A percentile compares a stretch with the other conserved stretches of the same genome.
These are phyloP conservation scores for Leishmania aethiopica DNA, from an alignment of 208 protist species.

Conservation along the genomic window DNA sequence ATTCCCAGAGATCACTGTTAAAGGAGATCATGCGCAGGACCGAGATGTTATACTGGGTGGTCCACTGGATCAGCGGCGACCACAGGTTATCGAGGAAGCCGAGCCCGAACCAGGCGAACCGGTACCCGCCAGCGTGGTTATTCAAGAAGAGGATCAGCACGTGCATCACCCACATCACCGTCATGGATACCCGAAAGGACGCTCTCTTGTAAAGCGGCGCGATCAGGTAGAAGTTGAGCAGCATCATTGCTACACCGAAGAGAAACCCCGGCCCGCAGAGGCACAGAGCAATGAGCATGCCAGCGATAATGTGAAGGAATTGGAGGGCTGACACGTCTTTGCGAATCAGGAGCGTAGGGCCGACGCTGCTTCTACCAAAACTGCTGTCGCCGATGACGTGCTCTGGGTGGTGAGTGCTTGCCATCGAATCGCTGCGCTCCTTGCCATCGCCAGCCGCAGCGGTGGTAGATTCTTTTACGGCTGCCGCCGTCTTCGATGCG, in stretches of 20 bases:
- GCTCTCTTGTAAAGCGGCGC: slow-evolving; percentile 41
- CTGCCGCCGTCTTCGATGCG: neutral
- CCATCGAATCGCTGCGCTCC: neutral
- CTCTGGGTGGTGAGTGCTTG: neutral
- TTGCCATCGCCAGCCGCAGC: neutral
- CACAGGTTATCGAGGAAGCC: slow-evolving; percentile 33
- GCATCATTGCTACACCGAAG: slow-evolving; percentile 45
- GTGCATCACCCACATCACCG: slow-evolving; percentile 53
- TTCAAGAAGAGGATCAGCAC: slow-evolving; percentile 54
- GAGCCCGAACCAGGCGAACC: slow-evolving; percentile 52
- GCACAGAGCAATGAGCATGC: slow-evolving; percentile 35
- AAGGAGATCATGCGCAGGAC: slow-evolving; percentile 82
- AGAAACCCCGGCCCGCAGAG: slow-evolving; percentile 48
- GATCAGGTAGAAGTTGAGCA: slow-evolving; percentile 55
- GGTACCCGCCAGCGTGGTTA: slow-evolving; percentile 36
- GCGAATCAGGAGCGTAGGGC: neutral
- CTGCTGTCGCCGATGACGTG: neutral
- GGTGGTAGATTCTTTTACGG: neutral
- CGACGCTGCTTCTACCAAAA: neutral
- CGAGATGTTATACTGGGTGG: slow-evolving; percentile 74
- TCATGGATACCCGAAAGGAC: slow-evolving; percentile 43
- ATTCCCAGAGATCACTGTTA: slow-evolving; percentile 59
- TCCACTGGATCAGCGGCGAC: slow-evolving; percentile 47
- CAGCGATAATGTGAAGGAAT: slow-evolving; percentile 46
- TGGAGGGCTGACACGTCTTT: slow-evolving; percentile 23